Conservation (phyloP, 1,284 basidiomycete genomes). For the Quambalaria eucalypti region DNA sequence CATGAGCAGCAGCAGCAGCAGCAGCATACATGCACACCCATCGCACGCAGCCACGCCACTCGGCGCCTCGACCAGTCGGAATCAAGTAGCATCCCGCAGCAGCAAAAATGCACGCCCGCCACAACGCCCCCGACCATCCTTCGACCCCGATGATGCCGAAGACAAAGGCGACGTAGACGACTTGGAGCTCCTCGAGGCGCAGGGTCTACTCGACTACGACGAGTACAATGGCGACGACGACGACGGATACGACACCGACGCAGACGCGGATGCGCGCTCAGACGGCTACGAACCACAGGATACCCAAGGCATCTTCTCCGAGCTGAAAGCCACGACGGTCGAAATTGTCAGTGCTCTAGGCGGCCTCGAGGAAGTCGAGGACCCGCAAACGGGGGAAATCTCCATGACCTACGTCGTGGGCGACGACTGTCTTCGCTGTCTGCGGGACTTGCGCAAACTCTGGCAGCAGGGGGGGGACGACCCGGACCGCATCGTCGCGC, state of each 20-base stretch:
- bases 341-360: conserved; percentile 41
- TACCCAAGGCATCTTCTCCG: conserved; percentile 20
- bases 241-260: conserved; percentile 3
- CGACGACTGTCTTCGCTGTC: conserved; percentile 36
- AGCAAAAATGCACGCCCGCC: too few species aligned
- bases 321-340: conserved; percentile 26
- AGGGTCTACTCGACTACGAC: too few species aligned
- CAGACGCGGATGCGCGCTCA: conserved; percentile 6
- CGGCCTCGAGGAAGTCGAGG: conserved; percentile 34
- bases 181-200: conserved; percentile 25
- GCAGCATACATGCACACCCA: too few species aligned
- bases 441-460: conserved; percentile 39
- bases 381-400: conserved; percentile 8
- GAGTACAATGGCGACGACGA: conserved; percentile 4
- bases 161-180: conserved; percentile 14
- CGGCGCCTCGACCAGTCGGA: too few species aligned
- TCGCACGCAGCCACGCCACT: too few species aligned
- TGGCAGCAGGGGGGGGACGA: conserved; percentile 44
- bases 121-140: too few species aligned
- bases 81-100: too few species aligned
- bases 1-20: too few species aligned
- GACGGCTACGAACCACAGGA: conserved; percentile 12
- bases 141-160: too few species aligned
- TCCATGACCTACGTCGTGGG: conserved; percentile 27
- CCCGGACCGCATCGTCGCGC: conserved; percentile 33